Percentiles rank a stretch among this genome's conserved stretches.
Evolutionary conservation across 2,329 filamentous ascomycete species (phyloP).

Genomic region (Dothistroma septosporum): DNA sequence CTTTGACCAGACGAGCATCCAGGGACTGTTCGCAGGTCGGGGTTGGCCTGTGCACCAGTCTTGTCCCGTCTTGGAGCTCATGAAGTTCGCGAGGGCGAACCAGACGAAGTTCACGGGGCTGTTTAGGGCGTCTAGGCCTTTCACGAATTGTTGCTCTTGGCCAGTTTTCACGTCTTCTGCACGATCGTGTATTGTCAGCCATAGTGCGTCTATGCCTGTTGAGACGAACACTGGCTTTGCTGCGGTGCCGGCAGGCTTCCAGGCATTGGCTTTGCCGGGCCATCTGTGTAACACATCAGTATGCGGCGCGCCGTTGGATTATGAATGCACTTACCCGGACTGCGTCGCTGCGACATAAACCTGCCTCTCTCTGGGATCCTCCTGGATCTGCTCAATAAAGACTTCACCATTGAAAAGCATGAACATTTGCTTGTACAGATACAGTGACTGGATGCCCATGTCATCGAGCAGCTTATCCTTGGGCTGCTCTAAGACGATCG

Average conservation of each 20-base stretch:
- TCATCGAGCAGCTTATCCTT: background rate
- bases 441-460: background rate
- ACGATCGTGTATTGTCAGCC: background rate
- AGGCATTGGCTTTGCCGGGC: background rate
- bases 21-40: background rate
- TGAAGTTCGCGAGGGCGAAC: background rate
- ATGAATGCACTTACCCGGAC: background rate
- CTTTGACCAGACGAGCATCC: background rate
- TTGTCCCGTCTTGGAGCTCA: background rate
- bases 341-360: background rate
- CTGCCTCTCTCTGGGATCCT: background rate
- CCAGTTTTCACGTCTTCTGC: background rate
- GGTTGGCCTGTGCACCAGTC: background rate
- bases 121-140: background rate
- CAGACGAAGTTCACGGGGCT: background rate
- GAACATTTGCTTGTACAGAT: background rate
- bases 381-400: background rate
- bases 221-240: background rate
- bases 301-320: background rate
- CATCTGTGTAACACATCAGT: background rate
- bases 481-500: background rate
- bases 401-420: background rate
- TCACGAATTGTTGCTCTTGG: background rate
- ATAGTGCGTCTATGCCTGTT: background rate
- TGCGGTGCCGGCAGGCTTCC: background rate